Evolutionary conservation across 73 alveolate genomes (phyloP), one percentile per base, ranked within the genome.

Genomic region (Blepharisma japonicum): DNA sequence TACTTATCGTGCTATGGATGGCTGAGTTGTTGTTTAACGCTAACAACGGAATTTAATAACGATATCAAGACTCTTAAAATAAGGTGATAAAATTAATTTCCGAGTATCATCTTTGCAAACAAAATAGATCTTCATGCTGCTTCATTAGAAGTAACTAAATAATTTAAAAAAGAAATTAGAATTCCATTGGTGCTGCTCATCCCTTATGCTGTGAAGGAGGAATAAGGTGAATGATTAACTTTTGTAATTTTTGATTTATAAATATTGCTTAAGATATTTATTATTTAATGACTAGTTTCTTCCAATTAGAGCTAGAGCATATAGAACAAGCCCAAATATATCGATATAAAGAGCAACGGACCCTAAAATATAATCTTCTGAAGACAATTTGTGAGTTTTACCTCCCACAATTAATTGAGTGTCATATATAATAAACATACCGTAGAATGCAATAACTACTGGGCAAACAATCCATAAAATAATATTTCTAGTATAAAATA

Each of bases 1-100:
- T 68, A 77, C 91, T 79, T 87, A 92, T 94, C 50, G 90, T 55
- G 95, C 94, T 97, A 97, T 89, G 67, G 96, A 91, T 82, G 96
- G 95, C 21, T 94, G 90, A 32, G 86, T 94, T 80, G 79, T 91
- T 23, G 93, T 94, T 94, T 18, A 92, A 92, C 74, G 94, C 97
- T 45, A 92, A 94, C 68, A 96, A 91, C 77, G 97, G 97, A 72
- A 6, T 54, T 27, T 38, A 39, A 71, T n/a, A 48, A 95, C 14
- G 74, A 90, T 71, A 77, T 90, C 42, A 90, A 90, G 78, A 85
- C 94, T 90, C 27, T 94, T 98, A 98, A 78, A 87, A 74, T 89
- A 94, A 79, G 97, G 97, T n/a, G 92, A 88, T 71, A 89, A 83
- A 86, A 87, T 81, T 71, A 81, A 80, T n/a, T 92, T 45, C 99